Percentiles rank a stretch among this genome's conserved stretches.
Evolutionary conservation across 139 green algal genomes (phyloP).

Genomic region (Nannochloris sp.): DNA sequence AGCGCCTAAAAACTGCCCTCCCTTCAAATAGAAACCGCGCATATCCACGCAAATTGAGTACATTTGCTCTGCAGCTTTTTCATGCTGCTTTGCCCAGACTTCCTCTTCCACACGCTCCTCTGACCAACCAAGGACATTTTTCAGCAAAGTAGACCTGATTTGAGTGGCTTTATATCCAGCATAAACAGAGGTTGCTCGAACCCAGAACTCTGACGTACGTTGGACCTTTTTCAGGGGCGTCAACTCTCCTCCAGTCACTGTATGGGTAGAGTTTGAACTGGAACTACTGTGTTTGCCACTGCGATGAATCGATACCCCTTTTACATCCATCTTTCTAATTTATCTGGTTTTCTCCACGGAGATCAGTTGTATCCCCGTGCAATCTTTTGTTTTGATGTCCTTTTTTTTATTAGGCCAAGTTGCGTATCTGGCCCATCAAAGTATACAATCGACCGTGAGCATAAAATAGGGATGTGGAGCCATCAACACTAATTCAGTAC

Average conservation of each 20-base stretch:
- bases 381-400: too few species aligned
- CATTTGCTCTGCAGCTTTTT: constrained; percentile 62
- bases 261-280: neutral
- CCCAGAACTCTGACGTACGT: constrained; percentile 68
- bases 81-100: constrained; percentile 67
- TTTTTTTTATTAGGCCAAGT: too few species aligned
- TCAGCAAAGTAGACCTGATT: constrained; percentile 21
- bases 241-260: constrained; percentile 1
- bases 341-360: too few species aligned
- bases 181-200: constrained; percentile 61
- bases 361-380: too few species aligned
- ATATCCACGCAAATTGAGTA: constrained; percentile 72
- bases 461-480: too few species aligned
- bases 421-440: too few species aligned
- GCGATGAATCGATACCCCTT: neutral
- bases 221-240: neutral
- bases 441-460: too few species aligned
- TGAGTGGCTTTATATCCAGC: constrained; percentile 68
- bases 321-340: neutral
- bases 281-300: neutral
- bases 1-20: constrained; percentile 81
- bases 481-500: neutral
- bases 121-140: constrained; percentile 18
- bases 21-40: constrained; percentile 85
- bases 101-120: constrained; percentile 33